Evolutionary conservation across 2,329 filamentous ascomycete genomes (phyloP).

Genomic region (Zasmidium cellare): DNA sequence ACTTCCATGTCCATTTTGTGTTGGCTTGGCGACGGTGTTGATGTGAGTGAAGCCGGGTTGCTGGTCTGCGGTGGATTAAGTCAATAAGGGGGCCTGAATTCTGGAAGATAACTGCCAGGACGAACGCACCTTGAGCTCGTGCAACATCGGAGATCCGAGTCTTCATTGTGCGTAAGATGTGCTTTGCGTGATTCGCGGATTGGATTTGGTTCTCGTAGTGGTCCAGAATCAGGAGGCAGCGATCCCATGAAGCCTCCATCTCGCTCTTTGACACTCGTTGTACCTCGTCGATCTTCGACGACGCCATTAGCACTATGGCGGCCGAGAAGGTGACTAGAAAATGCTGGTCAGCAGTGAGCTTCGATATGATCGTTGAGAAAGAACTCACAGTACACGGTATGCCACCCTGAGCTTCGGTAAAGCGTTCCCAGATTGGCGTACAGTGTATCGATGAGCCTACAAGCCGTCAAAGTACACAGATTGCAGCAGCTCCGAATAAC

Average conservation of each 20-base stretch:
- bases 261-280: slow-evolving; percentile 11
- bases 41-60: neutral
- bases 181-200: slow-evolving; percentile 24
- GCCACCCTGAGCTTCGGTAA: slow-evolving; percentile 27
- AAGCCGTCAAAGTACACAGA: slow-evolving; percentile 35
- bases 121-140: neutral
- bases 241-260: slow-evolving; percentile 23
- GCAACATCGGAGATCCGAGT: slow-evolving; percentile 14
- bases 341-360: neutral
- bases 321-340: slow-evolving; percentile 23
- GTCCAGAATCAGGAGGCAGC: slow-evolving; percentile 23
- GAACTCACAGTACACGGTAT: slow-evolving; percentile 23
- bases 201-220: slow-evolving; percentile 26
- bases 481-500: slow-evolving; percentile 31
- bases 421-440: slow-evolving; percentile 35
- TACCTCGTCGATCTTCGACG: slow-evolving; percentile 19
- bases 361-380: too few relatives aligned
- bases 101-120: neutral
- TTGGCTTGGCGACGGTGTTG: neutral
- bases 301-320: slow-evolving; percentile 26
- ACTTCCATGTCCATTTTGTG: neutral
- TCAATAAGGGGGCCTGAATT: neutral
- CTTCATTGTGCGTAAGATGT: slow-evolving; percentile 25
- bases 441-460: slow-evolving; percentile 35
- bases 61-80: neutral